Base-by-base conservation (phyloP, 1,284 basidiomycete species). In the Leccinum subrobustum region DNA sequence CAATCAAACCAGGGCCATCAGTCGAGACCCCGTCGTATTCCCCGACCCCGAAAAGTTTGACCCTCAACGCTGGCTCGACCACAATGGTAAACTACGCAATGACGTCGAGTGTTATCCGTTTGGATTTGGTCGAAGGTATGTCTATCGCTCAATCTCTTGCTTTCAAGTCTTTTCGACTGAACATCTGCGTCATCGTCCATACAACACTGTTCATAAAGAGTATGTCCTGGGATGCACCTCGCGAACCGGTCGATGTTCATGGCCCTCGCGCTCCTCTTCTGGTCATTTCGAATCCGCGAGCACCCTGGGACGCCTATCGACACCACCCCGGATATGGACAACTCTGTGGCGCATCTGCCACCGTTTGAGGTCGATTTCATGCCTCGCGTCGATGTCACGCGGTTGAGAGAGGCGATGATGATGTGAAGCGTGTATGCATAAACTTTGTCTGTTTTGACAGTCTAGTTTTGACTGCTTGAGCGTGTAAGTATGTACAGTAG, bases 11-110 rank as follows among this genome's bases (percentile, higher is more conserved):
- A 68, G 83, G 83, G 77, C 82, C 0, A 81, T 88, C 31, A 78
- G 77, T 2, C 78, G 82, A 44, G 33, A 88, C 67, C 83, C 85
- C 0, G 73, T 70, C 4, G 77, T 79, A 16, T 89, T 84, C 70
- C 81, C 82, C 0, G 80, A 87, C 54, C 84, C 85, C 0, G 83
- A 87, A 55, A 67, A 56, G 11, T 88, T 88, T 66, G 73, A 83
- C 51, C 86, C 85, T 3, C 76, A 79, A 61, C 77, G 85, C 18
- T 89, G 85, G 86, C 57, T 89, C 6, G 78, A 78, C 18, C 64
- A 72, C 18, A 71, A 81, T 1, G 85, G 83, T 3, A 72, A 74
- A 20, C 59, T 88, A 3, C 73, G 78, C n/a, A 77, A 82, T 2
- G 84, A 87, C 58, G 58, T 87, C 1, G 79, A 77, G 55, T 77